phyloP scores from a whole-genome alignment of 805 yeast species.

The Metschnikowia henanensis region DNA sequence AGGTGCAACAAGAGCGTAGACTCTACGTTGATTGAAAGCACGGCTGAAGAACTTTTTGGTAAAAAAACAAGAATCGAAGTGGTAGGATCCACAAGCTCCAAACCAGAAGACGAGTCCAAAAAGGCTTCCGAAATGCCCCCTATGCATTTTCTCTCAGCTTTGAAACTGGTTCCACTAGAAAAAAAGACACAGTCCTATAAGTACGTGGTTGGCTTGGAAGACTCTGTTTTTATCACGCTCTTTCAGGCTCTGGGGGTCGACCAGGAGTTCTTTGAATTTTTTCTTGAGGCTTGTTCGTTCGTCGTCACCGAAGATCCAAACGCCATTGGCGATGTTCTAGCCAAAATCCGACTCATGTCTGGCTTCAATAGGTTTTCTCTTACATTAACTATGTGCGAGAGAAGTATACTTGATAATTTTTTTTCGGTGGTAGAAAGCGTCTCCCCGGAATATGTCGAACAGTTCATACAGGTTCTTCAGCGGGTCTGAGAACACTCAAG shows the following conservation, averaged over 20 bases:
- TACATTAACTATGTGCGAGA: constrained; percentile 34
- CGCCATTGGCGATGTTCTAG: constrained; percentile 9
- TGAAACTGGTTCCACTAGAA: constrained; percentile 27
- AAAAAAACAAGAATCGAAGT: not conserved
- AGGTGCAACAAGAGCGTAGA: not conserved
- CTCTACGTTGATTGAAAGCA: constrained; percentile 4
- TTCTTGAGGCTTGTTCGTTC: constrained; percentile 40
- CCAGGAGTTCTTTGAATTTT: constrained; percentile 46
- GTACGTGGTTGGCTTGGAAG: constrained; percentile 34
- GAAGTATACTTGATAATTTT: constrained; percentile 15
- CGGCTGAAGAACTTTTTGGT: constrained; percentile 14
- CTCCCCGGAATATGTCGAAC: not conserved
- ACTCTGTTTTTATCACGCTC: constrained; percentile 24
- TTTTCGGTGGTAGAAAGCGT: constrained; percentile 2
- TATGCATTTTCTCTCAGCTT: constrained; percentile 25
- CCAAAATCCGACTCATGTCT: constrained; percentile 11
- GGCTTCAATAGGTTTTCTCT: constrained; percentile 29
- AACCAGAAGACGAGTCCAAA: not conserved
- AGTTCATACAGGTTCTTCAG: constrained; percentile 1
- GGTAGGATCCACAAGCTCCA: not conserved
- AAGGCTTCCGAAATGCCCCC: constrained; percentile 23
- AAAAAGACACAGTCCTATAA: constrained; percentile 32
- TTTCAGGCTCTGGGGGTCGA: constrained; percentile 51
- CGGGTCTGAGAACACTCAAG: constrained; percentile 1
- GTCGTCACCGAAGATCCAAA: not conserved